Evolutionary conservation across 768 basidiomycete species (phyloP).

Genomic region (Boletus fagicola): DNA sequence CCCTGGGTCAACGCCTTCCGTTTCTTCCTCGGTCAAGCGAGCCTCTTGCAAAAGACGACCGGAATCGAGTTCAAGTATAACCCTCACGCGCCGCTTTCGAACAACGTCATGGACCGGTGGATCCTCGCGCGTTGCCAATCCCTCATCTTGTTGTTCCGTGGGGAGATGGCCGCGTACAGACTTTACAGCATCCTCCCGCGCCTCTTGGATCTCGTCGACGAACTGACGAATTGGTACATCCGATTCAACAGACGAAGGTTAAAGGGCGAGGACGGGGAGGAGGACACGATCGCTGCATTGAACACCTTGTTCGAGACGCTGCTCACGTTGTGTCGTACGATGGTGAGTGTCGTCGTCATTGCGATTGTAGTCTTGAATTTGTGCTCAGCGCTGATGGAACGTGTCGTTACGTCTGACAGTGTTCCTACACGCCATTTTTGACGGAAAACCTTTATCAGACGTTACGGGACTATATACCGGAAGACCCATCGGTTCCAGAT

Average conservation of each 20-base stretch:
- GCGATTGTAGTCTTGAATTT: not conserved
- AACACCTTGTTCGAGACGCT: slow-evolving; percentile 96
- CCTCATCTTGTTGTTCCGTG: slow-evolving; percentile 83
- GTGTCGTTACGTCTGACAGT: slow-evolving; percentile 44
- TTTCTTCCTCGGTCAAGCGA: slow-evolving; percentile 96
- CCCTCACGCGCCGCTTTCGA: slow-evolving; percentile 75
- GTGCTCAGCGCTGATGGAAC: slow-evolving; percentile 1
- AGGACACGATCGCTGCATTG: slow-evolving; percentile 83
- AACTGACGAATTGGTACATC: slow-evolving; percentile 99
- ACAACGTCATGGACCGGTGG: slow-evolving; percentile 99
- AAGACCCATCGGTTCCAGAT: slow-evolving; percentile 67
- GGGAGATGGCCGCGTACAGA: slow-evolving; percentile 97
- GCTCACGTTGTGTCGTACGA: slow-evolving; percentile 91
- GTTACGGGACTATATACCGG: slow-evolving; percentile 80
- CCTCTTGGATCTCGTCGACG: slow-evolving; percentile 87
- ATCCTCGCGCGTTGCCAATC: slow-evolving; percentile 98
- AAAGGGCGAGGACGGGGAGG: slow-evolving; percentile 90
- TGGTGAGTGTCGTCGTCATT: slow-evolving; percentile 53
- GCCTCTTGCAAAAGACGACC: slow-evolving; percentile 77
- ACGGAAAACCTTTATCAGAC: slow-evolving; percentile 96
- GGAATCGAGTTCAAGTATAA: slow-evolving; percentile 83
- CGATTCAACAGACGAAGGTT: slow-evolving; percentile 95
- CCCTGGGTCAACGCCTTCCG: slow-evolving; percentile 99
- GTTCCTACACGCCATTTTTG: slow-evolving; percentile 97
- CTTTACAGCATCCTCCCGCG: slow-evolving; percentile 98